Base-by-base conservation (phyloP, 345 rosid genomes). In the Corchorus capsularis region DNA sequence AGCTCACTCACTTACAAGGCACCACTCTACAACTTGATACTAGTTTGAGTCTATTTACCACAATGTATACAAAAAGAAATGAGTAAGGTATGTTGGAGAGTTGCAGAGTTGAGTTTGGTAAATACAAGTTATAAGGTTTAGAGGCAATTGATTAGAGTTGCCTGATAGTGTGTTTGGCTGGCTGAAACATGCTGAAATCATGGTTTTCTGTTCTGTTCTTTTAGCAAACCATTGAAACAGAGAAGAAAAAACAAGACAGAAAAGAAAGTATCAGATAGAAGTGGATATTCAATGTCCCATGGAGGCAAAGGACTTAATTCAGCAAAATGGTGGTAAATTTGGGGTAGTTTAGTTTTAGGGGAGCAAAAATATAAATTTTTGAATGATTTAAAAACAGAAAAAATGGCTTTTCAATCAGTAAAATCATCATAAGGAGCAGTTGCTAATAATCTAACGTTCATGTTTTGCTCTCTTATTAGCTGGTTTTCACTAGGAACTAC, bases 121-220 rank as follows among this genome's bases (percentile, higher is more conserved):
- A 15, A 82, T 57, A 75, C 80, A 80, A 8, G 90, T 83, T n/a
- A 82, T 71, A 72, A 89, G 87, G 74, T 83, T 89, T 41, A 85
- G 90, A 47, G 89, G 85, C 63, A 78, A 60, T 34, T 83, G 86
- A 27, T 83, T 85, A 27, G 84, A 39, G 57, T 54, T 32, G 63
- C 75, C 61, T 49, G 87, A 80, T 41, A 32, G 67, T 19, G 80
- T 82, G 82, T 72, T 82, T 45, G 90, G 80, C 16, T 82, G 78
- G 79, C 86, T 83, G 81, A 89, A 86, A 70, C 90, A 89, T 74
- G 83, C 71, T 69, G 87, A 86, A 72, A 89, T 82, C 88, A 89
- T 89, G 54, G 71, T 77, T 68, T 80, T 71, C 72, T 64, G 27
- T 27, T 27, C 27, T 27, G 27, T 49, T 45, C 52, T 68, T 73